These are phyloP conservation scores for Pseudogymnoascus sp. DNA, from an alignment of 2,329 filamentous ascomycete genomes.

Conservation along the genomic window DNA sequence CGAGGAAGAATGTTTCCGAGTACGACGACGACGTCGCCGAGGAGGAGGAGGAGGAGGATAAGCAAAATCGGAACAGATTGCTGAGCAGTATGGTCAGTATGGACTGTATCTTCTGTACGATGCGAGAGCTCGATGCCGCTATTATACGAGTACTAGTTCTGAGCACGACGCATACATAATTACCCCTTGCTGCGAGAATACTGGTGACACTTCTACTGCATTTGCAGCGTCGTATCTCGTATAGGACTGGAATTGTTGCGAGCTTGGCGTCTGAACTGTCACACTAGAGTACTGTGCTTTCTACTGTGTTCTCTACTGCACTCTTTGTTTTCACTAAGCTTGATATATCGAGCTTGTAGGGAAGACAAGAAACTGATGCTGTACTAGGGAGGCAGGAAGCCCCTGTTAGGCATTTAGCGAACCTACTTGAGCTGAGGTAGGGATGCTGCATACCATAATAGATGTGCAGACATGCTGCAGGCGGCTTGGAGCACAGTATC, in stretches of 20 bases:
- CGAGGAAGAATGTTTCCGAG: not conserved
- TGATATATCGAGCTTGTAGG: not conserved
- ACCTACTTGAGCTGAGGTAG: not conserved
- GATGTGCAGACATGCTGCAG: not conserved
- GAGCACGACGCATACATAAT: not conserved
- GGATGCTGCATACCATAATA: not conserved
- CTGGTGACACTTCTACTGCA: too few species aligned
- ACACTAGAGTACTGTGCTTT: not conserved
- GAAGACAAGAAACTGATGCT: not conserved
- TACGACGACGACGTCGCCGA: not conserved
- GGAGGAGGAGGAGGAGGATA: not conserved
- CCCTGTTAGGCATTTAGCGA: not conserved
- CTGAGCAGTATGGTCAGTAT: not conserved
- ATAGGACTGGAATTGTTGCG: not conserved
- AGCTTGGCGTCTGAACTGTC: not conserved
- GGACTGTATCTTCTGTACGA: not conserved
- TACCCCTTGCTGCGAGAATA: too few species aligned
- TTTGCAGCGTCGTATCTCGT: not conserved
- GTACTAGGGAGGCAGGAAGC: not conserved
- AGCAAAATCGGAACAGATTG: not conserved
- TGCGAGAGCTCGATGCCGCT: not conserved
- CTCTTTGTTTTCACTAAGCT: too few species aligned
- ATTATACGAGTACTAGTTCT: not conserved
- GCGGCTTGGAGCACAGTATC: not conserved
- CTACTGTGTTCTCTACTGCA: not conserved